Evolutionary conservation across 805 yeast species (phyloP).

Genomic region (Yamadazyma sp.): DNA sequence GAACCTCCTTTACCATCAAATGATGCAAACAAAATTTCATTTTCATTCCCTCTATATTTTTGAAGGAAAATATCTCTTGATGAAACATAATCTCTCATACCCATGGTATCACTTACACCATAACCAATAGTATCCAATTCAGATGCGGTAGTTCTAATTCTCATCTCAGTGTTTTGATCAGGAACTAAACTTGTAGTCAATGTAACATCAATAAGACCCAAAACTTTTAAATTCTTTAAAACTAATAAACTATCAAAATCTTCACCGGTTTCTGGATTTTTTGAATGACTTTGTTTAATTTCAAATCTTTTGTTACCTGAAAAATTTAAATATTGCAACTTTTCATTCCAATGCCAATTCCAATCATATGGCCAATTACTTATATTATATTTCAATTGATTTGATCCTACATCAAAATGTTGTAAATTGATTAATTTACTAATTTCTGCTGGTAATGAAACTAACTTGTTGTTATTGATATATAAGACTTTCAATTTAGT

Average conservation of each 20-base stretch:
- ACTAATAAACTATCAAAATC: conserved; percentile 66
- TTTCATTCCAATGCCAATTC: conserved; percentile 90
- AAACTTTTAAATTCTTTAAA: conserved; percentile 62
- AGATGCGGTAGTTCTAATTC: conserved; percentile 89
- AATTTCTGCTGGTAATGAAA: conserved; percentile 84
- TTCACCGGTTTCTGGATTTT: conserved; percentile 53
- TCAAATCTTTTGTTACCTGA: conserved; percentile 93
- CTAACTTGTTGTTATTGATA: conserved; percentile 80
- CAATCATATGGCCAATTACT: conserved; percentile 95
- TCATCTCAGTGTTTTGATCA: conserved; percentile 76
- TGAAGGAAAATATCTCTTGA: conserved; percentile 85
- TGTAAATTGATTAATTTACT: conserved; percentile 62
- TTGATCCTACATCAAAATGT: conserved; percentile 87
- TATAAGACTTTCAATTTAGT: conserved; percentile 56
- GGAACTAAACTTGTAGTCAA: conserved; percentile 85
- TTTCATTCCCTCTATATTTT: conserved; percentile 79
- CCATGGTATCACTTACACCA: conserved; percentile 89
- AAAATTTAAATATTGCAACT: conserved; percentile 75
- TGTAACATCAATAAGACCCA: conserved; percentile 95
- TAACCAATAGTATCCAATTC: conserved; percentile 71
- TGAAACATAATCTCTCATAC: conserved; percentile 60
- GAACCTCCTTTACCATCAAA: conserved; percentile 80
- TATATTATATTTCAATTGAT: conserved; percentile 84
- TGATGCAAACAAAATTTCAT: conserved; percentile 75
- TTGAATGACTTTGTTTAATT: conserved; percentile 63